phyloP scores from a whole-genome alignment of 208 protist genomes.

The Polymyxa betae region DNA sequence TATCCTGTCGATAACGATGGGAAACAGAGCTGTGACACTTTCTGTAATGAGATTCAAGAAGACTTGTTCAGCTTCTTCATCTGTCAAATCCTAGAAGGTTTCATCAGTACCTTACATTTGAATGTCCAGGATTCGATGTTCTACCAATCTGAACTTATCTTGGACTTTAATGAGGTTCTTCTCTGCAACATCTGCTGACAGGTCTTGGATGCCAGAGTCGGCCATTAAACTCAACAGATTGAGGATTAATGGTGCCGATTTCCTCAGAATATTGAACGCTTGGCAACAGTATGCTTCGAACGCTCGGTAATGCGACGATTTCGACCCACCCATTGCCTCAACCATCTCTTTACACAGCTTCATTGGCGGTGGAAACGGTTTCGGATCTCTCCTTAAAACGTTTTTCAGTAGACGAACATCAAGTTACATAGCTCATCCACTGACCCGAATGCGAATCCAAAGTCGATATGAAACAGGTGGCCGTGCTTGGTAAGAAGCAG shows the following conservation, averaged over 20 bases:
- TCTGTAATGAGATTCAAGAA: conserved; percentile 88
- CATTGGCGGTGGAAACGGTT: conserved; percentile 93
- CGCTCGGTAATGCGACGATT: conserved; percentile 29
- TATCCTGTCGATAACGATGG: conserved; percentile 83
- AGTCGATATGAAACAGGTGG: conserved; percentile 95
- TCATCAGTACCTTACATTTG: background rate
- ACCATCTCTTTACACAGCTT: conserved; percentile 85
- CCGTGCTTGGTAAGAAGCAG: conserved; percentile 74
- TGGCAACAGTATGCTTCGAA: conserved; percentile 81
- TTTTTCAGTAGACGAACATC: background rate
- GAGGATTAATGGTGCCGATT: conserved; percentile 87
- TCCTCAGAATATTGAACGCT: conserved; percentile 91
- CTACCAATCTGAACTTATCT: conserved; percentile 16
- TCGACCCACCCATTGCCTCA: conserved; percentile 62
- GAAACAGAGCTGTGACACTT: conserved; percentile 86
- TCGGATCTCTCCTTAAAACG: conserved; percentile 75
- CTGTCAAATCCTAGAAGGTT: conserved; percentile 1
- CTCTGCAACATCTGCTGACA: background rate
- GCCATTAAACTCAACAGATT: conserved; percentile 88
- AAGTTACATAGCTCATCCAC: background rate
- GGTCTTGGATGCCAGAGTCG: conserved; percentile 77
- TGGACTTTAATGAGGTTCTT: conserved; percentile 42
- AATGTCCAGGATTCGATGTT: background rate
- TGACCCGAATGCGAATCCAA: conserved; percentile 90
- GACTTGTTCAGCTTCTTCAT: conserved; percentile 46